Evolutionary conservation across 2,329 filamentous ascomycete genomes (phyloP), one percentile per base, ranked within the genome.

Genomic region (Juglanconis juglandina): DNA sequence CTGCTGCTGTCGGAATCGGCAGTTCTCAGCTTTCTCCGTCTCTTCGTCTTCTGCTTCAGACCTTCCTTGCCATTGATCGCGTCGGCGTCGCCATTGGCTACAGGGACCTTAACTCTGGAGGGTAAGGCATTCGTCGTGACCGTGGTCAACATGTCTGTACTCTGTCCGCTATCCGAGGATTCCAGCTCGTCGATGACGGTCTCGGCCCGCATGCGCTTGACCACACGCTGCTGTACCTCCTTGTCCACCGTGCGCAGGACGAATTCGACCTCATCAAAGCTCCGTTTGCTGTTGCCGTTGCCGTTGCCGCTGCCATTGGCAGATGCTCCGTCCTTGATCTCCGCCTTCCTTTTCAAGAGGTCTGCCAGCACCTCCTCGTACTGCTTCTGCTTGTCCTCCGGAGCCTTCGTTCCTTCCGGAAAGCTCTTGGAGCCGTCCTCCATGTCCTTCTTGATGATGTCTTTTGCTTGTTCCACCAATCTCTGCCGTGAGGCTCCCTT

Each of bases 401-500:
- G 71, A 61, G 80, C 75, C 62, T 79, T 75, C 64, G 78, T 80
- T 41, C 79, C 75, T 44, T 78, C 76, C 7, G 81, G 74, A 68
- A 86, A 86, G 5, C 70, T 81, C 35, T 72, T 73, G 32, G 71
- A 68, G 33, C 79, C 79, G 49, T 77, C 74, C 56, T 82, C 78
- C 69, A 83, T 79, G 67, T 88, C 81, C 66, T 81, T 79, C 58
- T 81, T 77, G 65, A 87, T 80, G 53, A 87, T 75, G 55, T 87
- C 82, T 61, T 85, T 77, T 32, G 91, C 91, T 58, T 83, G 79
- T 67, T 91, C 81, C 44, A 81, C 80, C 63, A 96, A 76, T 58
- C 91, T 81, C 59, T 86, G 84, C 58, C 91, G 86, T 5, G 87
- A 87, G 63, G 84, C 85, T 42, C 92, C 90, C 76, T 93, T 88